Evolutionary conservation across 345 rosid genomes (phyloP).

Genomic region (Turnera subulata): DNA sequence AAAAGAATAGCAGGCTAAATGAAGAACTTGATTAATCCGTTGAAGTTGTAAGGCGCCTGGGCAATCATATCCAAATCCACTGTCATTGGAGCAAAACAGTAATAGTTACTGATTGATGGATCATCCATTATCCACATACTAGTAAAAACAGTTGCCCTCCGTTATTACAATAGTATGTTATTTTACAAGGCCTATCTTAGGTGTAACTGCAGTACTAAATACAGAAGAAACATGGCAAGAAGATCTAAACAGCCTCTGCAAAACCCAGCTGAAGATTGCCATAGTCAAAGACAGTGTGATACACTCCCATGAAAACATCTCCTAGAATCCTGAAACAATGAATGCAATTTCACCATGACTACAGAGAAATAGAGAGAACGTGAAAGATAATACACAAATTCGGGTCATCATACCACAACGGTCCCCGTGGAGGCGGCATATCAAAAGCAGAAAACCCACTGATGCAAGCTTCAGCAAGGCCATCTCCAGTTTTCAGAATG

Average conservation of each 20-base stretch:
- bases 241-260: constrained; percentile 49
- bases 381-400: not conserved
- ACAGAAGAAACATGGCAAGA: not conserved
- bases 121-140: too few relatives aligned
- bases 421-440: constrained; percentile 64
- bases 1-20: too few relatives aligned
- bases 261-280: constrained; percentile 60
- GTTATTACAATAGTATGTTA: too few relatives aligned
- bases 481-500: constrained; percentile 54
- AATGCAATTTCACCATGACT: too few relatives aligned
- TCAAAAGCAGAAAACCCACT: constrained; percentile 67
- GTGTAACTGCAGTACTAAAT: not conserved
- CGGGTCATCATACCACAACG: constrained; percentile 47
- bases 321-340: constrained; percentile 70
- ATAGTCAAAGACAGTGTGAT: constrained; percentile 68
- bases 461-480: constrained; percentile 47
- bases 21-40: too few relatives aligned
- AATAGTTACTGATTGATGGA: too few relatives aligned
- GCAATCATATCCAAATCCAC: too few relatives aligned
- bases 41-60: too few relatives aligned
- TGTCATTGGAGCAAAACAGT: too few relatives aligned
- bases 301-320: constrained; percentile 78
- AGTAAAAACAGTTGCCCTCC: too few relatives aligned
- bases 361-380: not conserved
- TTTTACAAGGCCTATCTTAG: too few relatives aligned